A percentile compares a stretch with the other conserved stretches of the same genome.
Conservation (phyloP, 75 land plant genomes). For the Picea sitchensis region DNA sequence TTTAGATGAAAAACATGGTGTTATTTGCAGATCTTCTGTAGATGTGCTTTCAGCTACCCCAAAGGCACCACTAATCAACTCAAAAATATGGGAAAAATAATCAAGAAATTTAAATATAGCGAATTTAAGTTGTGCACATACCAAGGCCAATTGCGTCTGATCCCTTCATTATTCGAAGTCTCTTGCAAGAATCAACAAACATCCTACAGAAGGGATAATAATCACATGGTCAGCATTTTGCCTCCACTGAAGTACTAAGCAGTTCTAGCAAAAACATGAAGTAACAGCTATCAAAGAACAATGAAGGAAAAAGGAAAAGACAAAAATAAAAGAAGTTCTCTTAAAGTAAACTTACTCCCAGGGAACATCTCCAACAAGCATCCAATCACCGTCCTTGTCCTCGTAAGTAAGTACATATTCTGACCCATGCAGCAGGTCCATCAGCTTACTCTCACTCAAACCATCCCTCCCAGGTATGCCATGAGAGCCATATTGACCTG, state of each 20-base stretch:
- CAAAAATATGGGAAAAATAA: not conserved
- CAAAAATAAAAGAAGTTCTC: not conserved
- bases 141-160: conserved; percentile 56
- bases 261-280: not conserved
- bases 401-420: conserved; percentile 69
- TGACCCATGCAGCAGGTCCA: conserved; percentile 39
- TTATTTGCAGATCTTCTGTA: no score
- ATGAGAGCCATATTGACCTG: conserved; percentile 26
- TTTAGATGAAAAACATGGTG: not conserved
- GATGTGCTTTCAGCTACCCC: not conserved
- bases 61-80: not conserved
- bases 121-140: conserved; percentile 14
- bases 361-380: conserved; percentile 77
- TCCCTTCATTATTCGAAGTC: conserved; percentile 57
- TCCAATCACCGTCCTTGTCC: conserved; percentile 60
- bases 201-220: conserved; percentile 30
- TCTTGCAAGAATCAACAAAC: conserved; percentile 67
- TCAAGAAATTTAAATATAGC: not conserved
- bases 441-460: conserved; percentile 27
- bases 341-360: conserved; percentile 53
- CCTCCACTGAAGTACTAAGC: not conserved
- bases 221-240: not conserved
- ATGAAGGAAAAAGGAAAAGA: not conserved
- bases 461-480: conserved; percentile 16
- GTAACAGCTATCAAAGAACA: not conserved